Percentiles rank a stretch among this genome's conserved stretches.
Conservation (phyloP, 2,329 filamentous ascomycete genomes). For the Exophiala bonariae region DNA sequence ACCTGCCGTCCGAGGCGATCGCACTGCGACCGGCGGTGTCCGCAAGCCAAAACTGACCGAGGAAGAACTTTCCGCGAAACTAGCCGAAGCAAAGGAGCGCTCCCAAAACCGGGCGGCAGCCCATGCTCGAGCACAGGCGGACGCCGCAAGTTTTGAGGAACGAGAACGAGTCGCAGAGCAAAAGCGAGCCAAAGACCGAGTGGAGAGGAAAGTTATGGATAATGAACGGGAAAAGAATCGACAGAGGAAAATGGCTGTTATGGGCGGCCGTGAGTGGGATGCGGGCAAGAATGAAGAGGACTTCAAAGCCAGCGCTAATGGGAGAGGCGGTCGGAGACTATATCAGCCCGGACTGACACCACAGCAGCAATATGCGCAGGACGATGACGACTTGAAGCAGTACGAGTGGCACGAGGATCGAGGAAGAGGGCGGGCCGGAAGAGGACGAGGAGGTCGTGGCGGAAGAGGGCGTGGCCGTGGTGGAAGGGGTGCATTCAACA, state of each 20-base stretch:
- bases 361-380: conserved; percentile 8
- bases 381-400: conserved; percentile 24
- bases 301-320: conserved; percentile 34
- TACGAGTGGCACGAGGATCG: conserved; percentile 27
- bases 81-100: conserved; percentile 62
- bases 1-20: conserved; percentile 55
- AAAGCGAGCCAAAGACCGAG: conserved; percentile 51
- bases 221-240: conserved; percentile 63
- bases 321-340: conserved; percentile 15
- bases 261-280: conserved; percentile 63
- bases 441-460: conserved; percentile 16
- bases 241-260: conserved; percentile 58
- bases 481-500: conserved; percentile 1
- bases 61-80: conserved; percentile 60
- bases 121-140: conserved; percentile 67
- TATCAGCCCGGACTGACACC: conserved; percentile 9
- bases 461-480: conserved; percentile 10
- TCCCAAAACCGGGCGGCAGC: conserved; percentile 61
- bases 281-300: conserved; percentile 60
- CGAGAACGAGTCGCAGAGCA: conserved; percentile 61
- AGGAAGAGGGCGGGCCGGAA: conserved; percentile 16
- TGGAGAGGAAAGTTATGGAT: conserved; percentile 60
- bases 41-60: conserved; percentile 64
- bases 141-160: conserved; percentile 63
- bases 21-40: conserved; percentile 54